Conservation (phyloP, 192 early-diverging fungal species). For the Spizellomyces sp. region DNA sequence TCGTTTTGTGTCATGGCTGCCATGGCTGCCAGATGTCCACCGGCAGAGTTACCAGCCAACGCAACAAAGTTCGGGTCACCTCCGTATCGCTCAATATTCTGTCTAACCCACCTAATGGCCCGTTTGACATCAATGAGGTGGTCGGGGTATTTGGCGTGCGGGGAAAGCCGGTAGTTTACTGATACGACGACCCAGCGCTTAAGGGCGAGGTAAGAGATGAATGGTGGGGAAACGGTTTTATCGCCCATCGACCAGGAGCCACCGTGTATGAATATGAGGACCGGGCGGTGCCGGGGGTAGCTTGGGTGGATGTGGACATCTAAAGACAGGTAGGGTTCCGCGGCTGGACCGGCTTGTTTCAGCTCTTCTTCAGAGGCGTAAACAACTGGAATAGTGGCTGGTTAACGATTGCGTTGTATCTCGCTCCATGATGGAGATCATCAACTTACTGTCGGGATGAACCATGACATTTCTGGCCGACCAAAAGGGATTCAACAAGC, state of each 20-base stretch:
- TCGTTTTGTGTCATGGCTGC: slow-evolving; percentile 55
- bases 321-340: slow-evolving; percentile 34
- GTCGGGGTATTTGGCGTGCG: slow-evolving; percentile 51
- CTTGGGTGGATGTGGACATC: slow-evolving; percentile 43
- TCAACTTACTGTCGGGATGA: slow-evolving; percentile 32
- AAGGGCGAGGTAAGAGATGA: slow-evolving; percentile 43
- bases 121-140: slow-evolving; percentile 71
- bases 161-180: slow-evolving; percentile 57
- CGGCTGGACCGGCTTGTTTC: slow-evolving; percentile 7
- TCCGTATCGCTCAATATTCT: slow-evolving; percentile 60
- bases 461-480: slow-evolving; percentile 28
- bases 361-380: slow-evolving; percentile 44
- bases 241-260: slow-evolving; percentile 64
- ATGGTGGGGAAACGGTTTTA: slow-evolving; percentile 49
- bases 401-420: background rate
- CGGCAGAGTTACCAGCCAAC: slow-evolving; percentile 56
- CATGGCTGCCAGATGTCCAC: slow-evolving; percentile 60
- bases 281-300: slow-evolving; percentile 40
- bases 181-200: slow-evolving; percentile 65
- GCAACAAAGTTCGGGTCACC: slow-evolving; percentile 68
- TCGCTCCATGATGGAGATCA: no score
- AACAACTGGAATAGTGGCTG: slow-evolving; percentile 23
- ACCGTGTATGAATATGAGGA: slow-evolving; percentile 64
- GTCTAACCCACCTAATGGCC: slow-evolving; percentile 67
- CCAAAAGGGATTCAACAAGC: slow-evolving; percentile 43